These are phyloP conservation scores for Aureococcus anophagefferens DNA, from an alignment of 108 stramenopile species.

Conservation along the genomic window DNA sequence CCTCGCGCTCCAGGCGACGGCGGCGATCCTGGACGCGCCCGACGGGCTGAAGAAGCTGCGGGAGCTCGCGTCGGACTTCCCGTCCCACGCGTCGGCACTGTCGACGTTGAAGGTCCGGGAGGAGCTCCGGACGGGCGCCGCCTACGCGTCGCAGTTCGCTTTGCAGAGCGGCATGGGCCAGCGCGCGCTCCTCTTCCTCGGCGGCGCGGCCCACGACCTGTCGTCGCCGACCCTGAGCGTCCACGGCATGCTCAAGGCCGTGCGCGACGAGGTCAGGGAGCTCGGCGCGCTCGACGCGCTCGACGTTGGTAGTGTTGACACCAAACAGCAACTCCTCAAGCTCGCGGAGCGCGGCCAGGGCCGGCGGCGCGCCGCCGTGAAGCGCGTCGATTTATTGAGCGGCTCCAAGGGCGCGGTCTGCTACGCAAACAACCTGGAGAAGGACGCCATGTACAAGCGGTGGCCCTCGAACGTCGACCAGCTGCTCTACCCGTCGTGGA, in stretches of 20 bases:
- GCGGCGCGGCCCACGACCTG: not conserved
- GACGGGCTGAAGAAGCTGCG: slow-evolving; percentile 16
- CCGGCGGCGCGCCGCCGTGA: not conserved
- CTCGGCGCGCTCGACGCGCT: not conserved
- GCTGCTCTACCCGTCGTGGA: slow-evolving; percentile 33
- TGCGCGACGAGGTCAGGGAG: not conserved
- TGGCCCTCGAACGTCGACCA: slow-evolving; percentile 22
- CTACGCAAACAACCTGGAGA: slow-evolving; percentile 51
- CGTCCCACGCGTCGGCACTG: slow-evolving; percentile 19
- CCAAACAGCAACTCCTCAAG: not conserved
- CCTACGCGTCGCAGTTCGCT: not conserved
- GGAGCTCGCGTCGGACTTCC: slow-evolving; percentile 31
- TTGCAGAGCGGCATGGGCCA: not conserved
- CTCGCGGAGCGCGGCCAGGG: not conserved
- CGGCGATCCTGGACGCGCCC: slow-evolving; percentile 10
- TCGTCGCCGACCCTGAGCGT: not conserved
- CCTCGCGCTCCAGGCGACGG: slow-evolving; percentile 28
- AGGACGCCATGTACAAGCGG: slow-evolving; percentile 23
- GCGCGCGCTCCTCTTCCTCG: not conserved
- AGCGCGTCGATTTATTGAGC: slow-evolving; percentile 17
- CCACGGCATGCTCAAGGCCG: not conserved
- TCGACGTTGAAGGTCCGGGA: slow-evolving; percentile 23
- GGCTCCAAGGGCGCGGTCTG: slow-evolving; percentile 17
- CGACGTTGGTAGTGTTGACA: not conserved
- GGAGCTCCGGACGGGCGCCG: slow-evolving; percentile 16